Conservation (phyloP, 2,329 filamentous ascomycete species). For the Claviceps sp. region DNA sequence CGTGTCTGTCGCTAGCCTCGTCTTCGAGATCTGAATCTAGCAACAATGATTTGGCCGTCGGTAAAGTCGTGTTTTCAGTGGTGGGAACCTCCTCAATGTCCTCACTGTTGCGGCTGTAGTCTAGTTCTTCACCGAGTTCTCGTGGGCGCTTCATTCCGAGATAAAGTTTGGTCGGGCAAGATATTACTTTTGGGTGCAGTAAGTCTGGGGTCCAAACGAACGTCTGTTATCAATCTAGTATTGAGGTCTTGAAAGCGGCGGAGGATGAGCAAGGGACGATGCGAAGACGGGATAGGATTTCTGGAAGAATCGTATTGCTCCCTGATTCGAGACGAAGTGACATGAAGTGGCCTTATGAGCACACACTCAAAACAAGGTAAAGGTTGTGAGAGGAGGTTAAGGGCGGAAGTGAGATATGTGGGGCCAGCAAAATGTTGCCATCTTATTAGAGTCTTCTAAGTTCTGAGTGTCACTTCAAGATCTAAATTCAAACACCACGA, state of each 20-base stretch:
- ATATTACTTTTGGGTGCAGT: constrained; percentile 6
- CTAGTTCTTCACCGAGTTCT: constrained; percentile 38
- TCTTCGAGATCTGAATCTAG: constrained; percentile 34
- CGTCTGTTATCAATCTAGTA: not conserved
- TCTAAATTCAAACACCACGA: too few relatives aligned
- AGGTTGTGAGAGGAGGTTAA: not conserved
- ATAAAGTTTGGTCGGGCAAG: constrained; percentile 2
- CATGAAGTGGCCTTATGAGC: not conserved
- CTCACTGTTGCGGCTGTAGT: constrained; percentile 13
- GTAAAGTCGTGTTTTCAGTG: constrained; percentile 9
- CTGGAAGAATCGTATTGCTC: not conserved
- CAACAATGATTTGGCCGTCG: constrained; percentile 42
- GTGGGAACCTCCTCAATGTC: constrained; percentile 7
- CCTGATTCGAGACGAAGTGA: not conserved
- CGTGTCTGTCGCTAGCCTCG: constrained; percentile 24
- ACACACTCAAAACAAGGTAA: not conserved
- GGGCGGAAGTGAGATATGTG: not conserved
- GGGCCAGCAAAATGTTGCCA: not conserved
- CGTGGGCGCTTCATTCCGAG: constrained; percentile 49
- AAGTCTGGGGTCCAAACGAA: not conserved
- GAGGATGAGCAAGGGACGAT: not conserved
- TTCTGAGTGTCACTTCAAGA: too few relatives aligned
- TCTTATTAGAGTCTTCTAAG: not conserved
- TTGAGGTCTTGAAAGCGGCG: not conserved
- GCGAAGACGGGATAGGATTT: too few relatives aligned